These are phyloP conservation scores for Rhizophlyctis rosea DNA, from an alignment of 192 early-diverging fungal species.

Conservation along the genomic window DNA sequence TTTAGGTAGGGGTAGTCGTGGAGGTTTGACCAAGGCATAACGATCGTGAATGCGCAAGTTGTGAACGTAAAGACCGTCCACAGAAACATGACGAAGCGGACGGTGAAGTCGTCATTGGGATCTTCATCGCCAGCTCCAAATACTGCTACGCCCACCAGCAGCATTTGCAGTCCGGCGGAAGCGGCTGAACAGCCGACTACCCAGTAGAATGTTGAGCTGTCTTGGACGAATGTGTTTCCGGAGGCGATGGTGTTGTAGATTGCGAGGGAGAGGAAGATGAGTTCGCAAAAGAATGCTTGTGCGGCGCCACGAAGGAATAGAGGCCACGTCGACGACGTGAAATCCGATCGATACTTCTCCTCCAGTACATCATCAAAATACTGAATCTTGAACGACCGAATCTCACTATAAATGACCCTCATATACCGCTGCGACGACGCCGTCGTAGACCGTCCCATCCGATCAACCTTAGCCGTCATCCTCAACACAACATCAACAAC, in stretches of 20 bases:
- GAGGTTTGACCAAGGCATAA: constrained; percentile 20
- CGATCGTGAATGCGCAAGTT: constrained; percentile 1
- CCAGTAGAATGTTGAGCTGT: background rate
- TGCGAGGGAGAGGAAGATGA: constrained; percentile 22
- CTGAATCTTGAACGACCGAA: constrained; percentile 6
- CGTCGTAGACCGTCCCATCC: background rate
- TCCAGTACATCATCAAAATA: constrained; percentile 23
- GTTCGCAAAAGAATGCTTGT: constrained; percentile 15
- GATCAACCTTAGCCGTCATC: constrained; percentile 22
- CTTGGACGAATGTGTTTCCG: background rate
- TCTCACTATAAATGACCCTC: constrained; percentile 14
- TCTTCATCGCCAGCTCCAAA: constrained; percentile 2
- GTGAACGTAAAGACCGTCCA: constrained; percentile 7
- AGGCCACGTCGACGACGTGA: constrained; percentile 3
- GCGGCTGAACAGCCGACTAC: constrained; percentile 4
- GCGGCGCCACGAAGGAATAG: constrained; percentile 12
- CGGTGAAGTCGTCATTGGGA: constrained; percentile 2
- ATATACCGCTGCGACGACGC: constrained; percentile 18
- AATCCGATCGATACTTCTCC: constrained; percentile 17
- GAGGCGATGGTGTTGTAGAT: constrained; percentile 8
- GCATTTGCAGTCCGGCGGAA: constrained; percentile 22
- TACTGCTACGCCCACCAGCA: constrained; percentile 17
- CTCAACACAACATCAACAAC: constrained; percentile 28
- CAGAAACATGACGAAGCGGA: constrained; percentile 12
- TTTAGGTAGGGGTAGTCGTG: constrained; percentile 10